Base-by-base conservation (phyloP, 345 rosid species). In the Luvunga scandens region DNA sequence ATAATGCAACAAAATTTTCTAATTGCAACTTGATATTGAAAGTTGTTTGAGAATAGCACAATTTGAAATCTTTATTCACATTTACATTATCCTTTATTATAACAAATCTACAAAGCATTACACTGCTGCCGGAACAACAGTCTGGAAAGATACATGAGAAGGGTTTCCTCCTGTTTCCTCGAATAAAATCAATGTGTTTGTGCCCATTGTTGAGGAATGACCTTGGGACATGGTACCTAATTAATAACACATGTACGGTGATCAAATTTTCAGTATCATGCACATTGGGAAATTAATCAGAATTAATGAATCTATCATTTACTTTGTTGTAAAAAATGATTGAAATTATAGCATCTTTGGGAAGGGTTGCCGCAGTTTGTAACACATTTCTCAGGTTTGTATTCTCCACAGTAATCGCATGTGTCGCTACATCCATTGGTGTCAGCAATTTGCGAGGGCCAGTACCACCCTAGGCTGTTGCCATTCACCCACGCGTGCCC, bases 401-500 rank as follows among this genome's bases (percentile, higher is more conserved):
- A 85, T 5, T 69, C 0, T 22, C 86, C 88, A 0, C 85, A 83
- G 42, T 87, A 87, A 31, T 84, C 82, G 7, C 90, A 89, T 0
- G 19, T 45, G 3, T 34, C 78, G 25, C 8, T 6, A 66, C 89
- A 89, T 14, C 86, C 87, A 5, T 75, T 77, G 13, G 22, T 7
- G 8, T 71, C 56, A 3, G 86, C 78, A 6, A 67, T 13, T 25
- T 55, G 25, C 31, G 81, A 57, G 8, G 82, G 84, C 90, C 92
- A 89, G 61, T 68, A 85, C 8, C 92, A 84, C 22, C 89, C 90
- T 7, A 89, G 56, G 73, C 79, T 87, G 28, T 64, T 48, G 28
- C 90, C 90, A 27, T 87, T 89, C 24, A 87, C 70, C 90, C 90
- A 86, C 19, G 89, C 91, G 34, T 61, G 48, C 9, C 91, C 90